Conservation (phyloP, 2,329 filamentous ascomycete species). For the Nemania sp. region DNA sequence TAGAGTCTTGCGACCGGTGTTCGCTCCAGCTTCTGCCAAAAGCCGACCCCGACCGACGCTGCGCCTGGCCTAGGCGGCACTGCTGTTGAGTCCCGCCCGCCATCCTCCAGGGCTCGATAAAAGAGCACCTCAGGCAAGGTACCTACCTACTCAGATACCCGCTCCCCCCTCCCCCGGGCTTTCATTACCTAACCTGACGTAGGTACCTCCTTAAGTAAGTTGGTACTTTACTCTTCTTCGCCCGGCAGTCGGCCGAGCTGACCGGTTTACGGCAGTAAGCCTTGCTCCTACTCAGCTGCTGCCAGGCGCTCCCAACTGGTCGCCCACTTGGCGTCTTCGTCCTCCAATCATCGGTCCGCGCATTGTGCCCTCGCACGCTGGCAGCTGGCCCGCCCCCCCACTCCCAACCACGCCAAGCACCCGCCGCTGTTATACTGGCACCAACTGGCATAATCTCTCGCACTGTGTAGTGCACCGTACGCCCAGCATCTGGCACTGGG, state of each 20-base stretch:
- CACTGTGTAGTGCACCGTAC: conserved; percentile 26
- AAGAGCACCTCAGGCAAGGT: no score
- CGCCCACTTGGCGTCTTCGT: neutral
- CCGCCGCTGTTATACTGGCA: conserved; percentile 19
- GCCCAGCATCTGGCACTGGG: conserved; percentile 23
- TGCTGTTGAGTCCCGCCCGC: neutral
- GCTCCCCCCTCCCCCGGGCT: no score
- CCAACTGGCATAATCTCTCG: conserved; percentile 16
- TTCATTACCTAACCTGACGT: neutral
- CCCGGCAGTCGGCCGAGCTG: neutral
- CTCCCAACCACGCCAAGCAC: conserved; percentile 18
- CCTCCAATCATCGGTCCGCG: conserved; percentile 7
- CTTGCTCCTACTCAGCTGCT: neutral
- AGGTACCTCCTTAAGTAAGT: neutral
- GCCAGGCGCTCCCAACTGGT: conserved; percentile 16
- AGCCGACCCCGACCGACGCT: neutral
- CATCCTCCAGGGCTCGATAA: no score
- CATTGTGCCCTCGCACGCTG: conserved; percentile 8
- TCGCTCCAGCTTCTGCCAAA: neutral
- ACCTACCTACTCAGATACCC: no score
- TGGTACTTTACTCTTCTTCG: neutral
- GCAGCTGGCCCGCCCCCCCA: conserved; percentile 30
- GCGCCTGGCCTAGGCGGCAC: neutral
- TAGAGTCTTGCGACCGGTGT: neutral
- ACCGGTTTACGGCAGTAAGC: neutral